phyloP scores from a whole-genome alignment of 495 filamentous ascomycete genomes.

The Penicillium desertorum region DNA sequence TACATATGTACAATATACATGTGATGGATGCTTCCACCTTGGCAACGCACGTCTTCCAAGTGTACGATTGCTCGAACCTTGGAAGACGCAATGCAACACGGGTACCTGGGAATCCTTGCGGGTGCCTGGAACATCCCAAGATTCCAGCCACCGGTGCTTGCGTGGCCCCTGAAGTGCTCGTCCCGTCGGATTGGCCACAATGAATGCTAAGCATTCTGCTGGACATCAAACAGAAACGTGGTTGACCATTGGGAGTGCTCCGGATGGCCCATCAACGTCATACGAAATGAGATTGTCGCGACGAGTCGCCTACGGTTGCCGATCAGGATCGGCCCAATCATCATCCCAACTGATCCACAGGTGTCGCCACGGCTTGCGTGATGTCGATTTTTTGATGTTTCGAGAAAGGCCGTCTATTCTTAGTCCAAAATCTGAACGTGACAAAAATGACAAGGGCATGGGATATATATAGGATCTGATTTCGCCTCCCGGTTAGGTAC shows the following conservation, averaged over 20 bases:
- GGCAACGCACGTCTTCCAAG: neutral
- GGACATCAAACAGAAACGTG: constrained; percentile 8
- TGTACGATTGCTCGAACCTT: constrained; percentile 4
- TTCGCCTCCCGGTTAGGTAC: neutral
- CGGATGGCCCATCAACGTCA: constrained; percentile 21
- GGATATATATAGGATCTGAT: constrained; percentile 8
- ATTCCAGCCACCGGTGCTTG: constrained; percentile 30
- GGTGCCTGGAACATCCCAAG: constrained; percentile 9
- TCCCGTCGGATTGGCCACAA: constrained; percentile 18
- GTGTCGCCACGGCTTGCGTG: constrained; percentile 30
- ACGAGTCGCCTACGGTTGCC: constrained; percentile 8
- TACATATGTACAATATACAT: constrained; percentile 6
- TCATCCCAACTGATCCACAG: constrained; percentile 8
- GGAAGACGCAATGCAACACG: neutral
- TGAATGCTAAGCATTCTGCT: constrained; percentile 31
- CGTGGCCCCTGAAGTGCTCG: constrained; percentile 14
- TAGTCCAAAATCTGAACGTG: constrained; percentile 7
- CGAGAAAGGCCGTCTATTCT: constrained; percentile 25
- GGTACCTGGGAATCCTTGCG: constrained; percentile 15
- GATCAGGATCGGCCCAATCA: constrained; percentile 25
- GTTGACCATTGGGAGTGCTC: constrained; percentile 17
- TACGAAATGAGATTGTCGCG: constrained; percentile 18
- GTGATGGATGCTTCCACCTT: constrained; percentile 4
- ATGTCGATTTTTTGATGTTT: constrained; percentile 9
- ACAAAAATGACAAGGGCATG: neutral